Conservation (phyloP, 208 protist genomes). For the Phytomonas sp. region DNA sequence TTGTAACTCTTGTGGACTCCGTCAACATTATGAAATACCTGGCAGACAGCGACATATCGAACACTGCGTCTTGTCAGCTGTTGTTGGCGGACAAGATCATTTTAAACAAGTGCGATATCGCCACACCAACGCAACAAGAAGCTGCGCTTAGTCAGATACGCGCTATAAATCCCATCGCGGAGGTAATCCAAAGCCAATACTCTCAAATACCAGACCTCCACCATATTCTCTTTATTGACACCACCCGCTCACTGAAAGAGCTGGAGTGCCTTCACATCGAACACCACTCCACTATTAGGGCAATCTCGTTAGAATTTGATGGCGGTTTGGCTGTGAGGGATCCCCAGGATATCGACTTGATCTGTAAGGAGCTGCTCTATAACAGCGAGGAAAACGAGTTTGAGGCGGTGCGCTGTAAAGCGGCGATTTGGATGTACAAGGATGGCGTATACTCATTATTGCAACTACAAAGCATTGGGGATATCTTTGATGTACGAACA, state of each 20-base stretch:
- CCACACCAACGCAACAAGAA: conserved; percentile 39
- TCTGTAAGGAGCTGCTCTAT: conserved; percentile 76
- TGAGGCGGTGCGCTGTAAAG: conserved; percentile 85
- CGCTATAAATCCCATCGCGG: conserved; percentile 61
- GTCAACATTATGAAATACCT: conserved; percentile 83
- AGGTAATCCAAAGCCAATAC: conserved; percentile 41
- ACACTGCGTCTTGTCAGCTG: conserved; percentile 83
- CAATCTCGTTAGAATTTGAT: conserved; percentile 64
- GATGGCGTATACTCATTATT: conserved; percentile 38
- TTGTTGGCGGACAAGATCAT: conserved; percentile 91
- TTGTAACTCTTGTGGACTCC: conserved; percentile 85
- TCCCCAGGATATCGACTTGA: conserved; percentile 43
- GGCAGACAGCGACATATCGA: conserved; percentile 43
- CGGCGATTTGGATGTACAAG: conserved; percentile 69
- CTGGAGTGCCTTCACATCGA: conserved; percentile 2
- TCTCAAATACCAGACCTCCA: conserved; percentile 52
- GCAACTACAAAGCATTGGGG: conserved; percentile 81
- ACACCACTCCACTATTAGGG: conserved; percentile 46
- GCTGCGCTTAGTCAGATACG: conserved; percentile 30
- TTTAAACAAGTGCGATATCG: conserved; percentile 93
- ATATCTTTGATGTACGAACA: conserved; percentile 68
- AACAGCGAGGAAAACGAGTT: conserved; percentile 50
- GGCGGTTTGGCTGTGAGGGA: conserved; percentile 40
- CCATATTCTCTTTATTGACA: conserved; percentile 76
- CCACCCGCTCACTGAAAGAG: conserved; percentile 31